Base-by-base conservation (phyloP, 2,329 filamentous ascomycete genomes). In the Aspergillus viridinutans region DNA sequence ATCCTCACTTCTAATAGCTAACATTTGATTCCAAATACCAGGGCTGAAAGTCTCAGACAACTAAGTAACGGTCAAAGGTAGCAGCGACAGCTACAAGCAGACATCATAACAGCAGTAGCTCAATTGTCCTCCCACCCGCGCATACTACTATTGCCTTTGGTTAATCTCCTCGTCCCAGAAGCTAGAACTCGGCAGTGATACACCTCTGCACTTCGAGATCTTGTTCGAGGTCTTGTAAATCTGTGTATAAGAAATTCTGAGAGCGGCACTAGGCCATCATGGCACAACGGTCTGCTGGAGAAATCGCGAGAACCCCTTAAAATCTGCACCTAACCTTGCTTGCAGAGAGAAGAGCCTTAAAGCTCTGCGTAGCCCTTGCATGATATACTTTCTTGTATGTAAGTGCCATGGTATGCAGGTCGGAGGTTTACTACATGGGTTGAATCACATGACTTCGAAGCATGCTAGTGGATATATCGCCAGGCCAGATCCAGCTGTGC, bases 191-290 rank as follows among this genome's bases (percentile, higher is more conserved):
- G 49, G 50, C 3, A 56, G 40, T 12, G 20, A 26, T n/a, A 52
- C 42, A 9, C 59, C 64, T 47, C 49, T 49, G 3, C 29, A 58
- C n/a, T 42, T 38, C 21, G 45, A 55, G 29, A 68, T 61, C 17
- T 38, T 21, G 25, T 62, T 59, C 66, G 60, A 68, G 55, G 62
- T 64, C 45, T 67, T 60, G 47, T 59, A 67, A 50, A 68, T 58
- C 32, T 68, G 61, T 28, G 23, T 25, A 68, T 64, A 2, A 69
- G 56, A 20, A 67, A 58, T 48, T 69, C 65, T 42, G 55, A 52
- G 4, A 66, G 35, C 1, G 64, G 62, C 5, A 64, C 40, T 38
- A 52, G 66, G 1, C 66, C 61, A 26, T 64, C 61, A 3, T 45
- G 10, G 29, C 59, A 58, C 5, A 63, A 55, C 25, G 42, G 17